phyloP scores from a whole-genome alignment of 495 filamentous ascomycete species.

The Venustampulla echinocandica region DNA sequence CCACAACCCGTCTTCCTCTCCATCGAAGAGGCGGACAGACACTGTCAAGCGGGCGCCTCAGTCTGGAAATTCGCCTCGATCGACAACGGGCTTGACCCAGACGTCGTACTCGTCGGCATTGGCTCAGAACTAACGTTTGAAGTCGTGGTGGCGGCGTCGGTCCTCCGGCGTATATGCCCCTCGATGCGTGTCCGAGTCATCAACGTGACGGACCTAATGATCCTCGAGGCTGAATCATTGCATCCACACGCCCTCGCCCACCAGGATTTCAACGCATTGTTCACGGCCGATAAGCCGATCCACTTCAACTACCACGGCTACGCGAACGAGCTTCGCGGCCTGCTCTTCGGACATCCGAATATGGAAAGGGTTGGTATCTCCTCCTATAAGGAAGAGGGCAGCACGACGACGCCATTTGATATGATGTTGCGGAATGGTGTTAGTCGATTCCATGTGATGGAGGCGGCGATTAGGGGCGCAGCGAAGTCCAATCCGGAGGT shows the following conservation, averaged over 20 bases:
- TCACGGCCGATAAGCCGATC: slow-evolving; percentile 50
- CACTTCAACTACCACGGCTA: slow-evolving; percentile 72
- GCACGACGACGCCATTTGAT: slow-evolving; percentile 64
- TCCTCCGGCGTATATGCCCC: slow-evolving; percentile 46
- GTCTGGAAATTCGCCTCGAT: slow-evolving; percentile 60
- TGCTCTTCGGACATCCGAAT: slow-evolving; percentile 51
- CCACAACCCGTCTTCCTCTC: slow-evolving; percentile 60
- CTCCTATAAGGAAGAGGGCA: slow-evolving; percentile 65
- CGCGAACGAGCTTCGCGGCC: slow-evolving; percentile 49
- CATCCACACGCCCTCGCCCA: slow-evolving; percentile 55
- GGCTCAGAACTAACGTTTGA: slow-evolving; percentile 66
- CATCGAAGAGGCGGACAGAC: slow-evolving; percentile 53
- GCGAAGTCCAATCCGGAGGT: slow-evolving; percentile 44
- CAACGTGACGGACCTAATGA: slow-evolving; percentile 69
- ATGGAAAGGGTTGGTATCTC: slow-evolving; percentile 45
- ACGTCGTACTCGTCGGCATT: slow-evolving; percentile 62
- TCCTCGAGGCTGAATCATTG: slow-evolving; percentile 46
- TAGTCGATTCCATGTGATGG: slow-evolving; percentile 53
- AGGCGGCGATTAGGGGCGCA: slow-evolving; percentile 45
- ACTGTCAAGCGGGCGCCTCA: slow-evolving; percentile 56
- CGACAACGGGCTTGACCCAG: slow-evolving; percentile 48
- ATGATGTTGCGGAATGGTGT: slow-evolving; percentile 64
- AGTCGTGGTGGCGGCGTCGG: slow-evolving; percentile 53
- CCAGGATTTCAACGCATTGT: slow-evolving; percentile 49
- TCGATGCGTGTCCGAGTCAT: slow-evolving; percentile 52